Evolutionary conservation across 1,284 basidiomycete genomes (phyloP), one percentile per base, ranked within the genome.

Genomic region (Porogramme epimiltina): DNA sequence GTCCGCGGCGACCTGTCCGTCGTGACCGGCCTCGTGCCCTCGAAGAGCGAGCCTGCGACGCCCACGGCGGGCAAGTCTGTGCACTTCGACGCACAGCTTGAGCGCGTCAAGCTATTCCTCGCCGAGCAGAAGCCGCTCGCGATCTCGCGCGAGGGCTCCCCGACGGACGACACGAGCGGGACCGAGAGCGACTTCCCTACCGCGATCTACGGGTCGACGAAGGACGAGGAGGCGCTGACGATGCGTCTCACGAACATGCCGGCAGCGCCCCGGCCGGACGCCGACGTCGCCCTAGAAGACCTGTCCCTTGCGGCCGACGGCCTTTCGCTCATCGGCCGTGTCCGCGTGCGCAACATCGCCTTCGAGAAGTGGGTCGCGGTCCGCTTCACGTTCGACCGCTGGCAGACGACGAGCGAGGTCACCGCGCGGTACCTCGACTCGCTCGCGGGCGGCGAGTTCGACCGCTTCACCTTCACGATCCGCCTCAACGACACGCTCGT

Each of bases 381-480:
- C 20, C 85, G 95, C 36, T 98, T 98, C 72, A 98, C 95, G 2
- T 82, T 95, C 61, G 95, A 98, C 69, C 81, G 79, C 64, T 98
- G 96, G 95, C 91, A 94, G 70, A 98, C 95, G 33, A 95, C 92
- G 52, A 93, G 89, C 67, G 95, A 98, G 72, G 91, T 98, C 42
- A 84, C 87, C 1, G 95, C 87, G 22, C 84, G 82, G 40, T 89
- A 93, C 69, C 72, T 82, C 45, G 85, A 89, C 59, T 85, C 87
- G 22, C 60, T 87, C 18, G 75, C 76, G 51, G 72, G 71, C n/a
- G 79, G 76, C 39, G 58, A 66, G 31, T 83, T 84, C 63, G 93
- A 95, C 66, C 67, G 83, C 20, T 91, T 91, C 66, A 65, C 72
- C 28, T 91, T 91, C 65, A 70, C 68, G n/a, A 83, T 90, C 52